A percentile compares a stretch with the other conserved stretches of the same genome.
Evolutionary conservation across 2,329 filamentous ascomycete species (phyloP).

Genomic region (Sporothrix brunneoviolacea): DNA sequence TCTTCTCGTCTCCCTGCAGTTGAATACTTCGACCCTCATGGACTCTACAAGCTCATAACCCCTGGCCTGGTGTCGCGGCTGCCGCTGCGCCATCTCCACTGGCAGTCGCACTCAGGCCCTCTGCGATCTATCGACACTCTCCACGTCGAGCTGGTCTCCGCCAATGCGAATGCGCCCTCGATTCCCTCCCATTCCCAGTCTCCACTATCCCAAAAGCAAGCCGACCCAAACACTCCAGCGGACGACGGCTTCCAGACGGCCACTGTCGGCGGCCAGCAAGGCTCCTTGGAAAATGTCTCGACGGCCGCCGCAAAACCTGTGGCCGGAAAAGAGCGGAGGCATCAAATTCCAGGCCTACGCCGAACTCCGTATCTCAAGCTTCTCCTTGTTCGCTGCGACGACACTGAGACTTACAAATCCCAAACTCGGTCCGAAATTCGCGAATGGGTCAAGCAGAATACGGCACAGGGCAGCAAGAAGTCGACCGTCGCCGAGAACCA

Average conservation of each 20-base stretch:
- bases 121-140: slow-evolving; percentile 89
- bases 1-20: slow-evolving; percentile 45
- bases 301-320: neutral
- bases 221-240: slow-evolving; percentile 22
- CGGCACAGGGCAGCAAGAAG: slow-evolving; percentile 50
- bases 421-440: slow-evolving; percentile 70
- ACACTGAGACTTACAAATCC: slow-evolving; percentile 88
- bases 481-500: slow-evolving; percentile 77
- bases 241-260: slow-evolving; percentile 56
- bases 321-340: too few species aligned
- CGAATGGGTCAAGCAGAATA: slow-evolving; percentile 84
- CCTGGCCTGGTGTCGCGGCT: slow-evolving; percentile 71
- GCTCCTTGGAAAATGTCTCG: slow-evolving; percentile 28
- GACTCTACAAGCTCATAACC: slow-evolving; percentile 75
- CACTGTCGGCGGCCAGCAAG: slow-evolving; percentile 36
- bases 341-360: slow-evolving; percentile 90
- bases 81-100: slow-evolving; percentile 86
- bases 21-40: slow-evolving; percentile 92
- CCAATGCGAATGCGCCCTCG: slow-evolving; percentile 37
- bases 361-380: slow-evolving; percentile 92
- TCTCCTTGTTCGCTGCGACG: slow-evolving; percentile 84
- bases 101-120: slow-evolving; percentile 90
- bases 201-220: slow-evolving; percentile 23
- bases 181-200: slow-evolving; percentile 25
- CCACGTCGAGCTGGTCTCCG: slow-evolving; percentile 77